These are phyloP conservation scores for Pseudodiploospora longispora DNA, from an alignment of 2,329 filamentous ascomycete species.

Conservation along the genomic window DNA sequence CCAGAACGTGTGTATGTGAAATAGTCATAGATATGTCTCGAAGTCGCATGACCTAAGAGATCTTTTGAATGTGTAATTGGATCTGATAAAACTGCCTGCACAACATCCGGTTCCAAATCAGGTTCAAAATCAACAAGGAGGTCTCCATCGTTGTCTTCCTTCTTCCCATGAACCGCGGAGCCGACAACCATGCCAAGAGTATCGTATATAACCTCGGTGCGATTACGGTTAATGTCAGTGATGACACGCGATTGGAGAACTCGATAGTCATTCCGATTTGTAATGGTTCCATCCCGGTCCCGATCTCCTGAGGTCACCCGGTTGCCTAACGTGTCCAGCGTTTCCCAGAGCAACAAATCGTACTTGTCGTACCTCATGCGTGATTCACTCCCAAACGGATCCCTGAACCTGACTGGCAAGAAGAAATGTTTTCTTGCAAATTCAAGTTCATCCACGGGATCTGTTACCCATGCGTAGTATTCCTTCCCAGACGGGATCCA, in stretches of 20 bases:
- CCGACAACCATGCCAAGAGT: conserved; percentile 1
- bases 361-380: too few species aligned
- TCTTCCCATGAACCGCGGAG: conserved; percentile 3
- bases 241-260: conserved; percentile 3
- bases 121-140: not conserved
- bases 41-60: not conserved
- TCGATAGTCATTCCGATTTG: conserved; percentile 1
- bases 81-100: not conserved
- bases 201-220: conserved; percentile 2
- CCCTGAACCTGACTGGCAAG: too few species aligned
- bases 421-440: not conserved
- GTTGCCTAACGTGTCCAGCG: not conserved
- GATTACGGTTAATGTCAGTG: conserved; percentile 8
- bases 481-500: too few species aligned
- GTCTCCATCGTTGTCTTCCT: conserved; percentile 6
- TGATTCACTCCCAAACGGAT: too few species aligned
- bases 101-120: not conserved
- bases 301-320: not conserved
- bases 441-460: too few species aligned
- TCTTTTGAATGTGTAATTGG: not conserved
- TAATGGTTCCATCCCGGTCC: not conserved
- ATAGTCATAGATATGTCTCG: not conserved
- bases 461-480: too few species aligned
- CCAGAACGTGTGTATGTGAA: not conserved
- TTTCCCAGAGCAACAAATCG: not conserved